A percentile compares a stretch with the other conserved stretches of the same genome.
phyloP scores from a whole-genome alignment of 1,139 yeast species.

The Saccharomyces pastorianus region DNA sequence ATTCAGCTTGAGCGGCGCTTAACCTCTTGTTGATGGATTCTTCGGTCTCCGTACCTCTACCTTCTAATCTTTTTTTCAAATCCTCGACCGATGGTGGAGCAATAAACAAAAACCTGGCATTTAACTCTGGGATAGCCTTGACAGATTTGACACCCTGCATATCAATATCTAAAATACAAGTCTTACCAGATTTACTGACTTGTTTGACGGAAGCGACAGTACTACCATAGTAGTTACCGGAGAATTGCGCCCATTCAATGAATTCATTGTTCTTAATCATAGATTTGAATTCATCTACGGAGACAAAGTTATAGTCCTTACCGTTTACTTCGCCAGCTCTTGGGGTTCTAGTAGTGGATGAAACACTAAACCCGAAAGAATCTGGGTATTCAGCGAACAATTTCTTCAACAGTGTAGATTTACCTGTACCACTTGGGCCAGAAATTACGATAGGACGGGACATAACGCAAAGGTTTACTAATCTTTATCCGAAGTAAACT shows the following conservation, averaged over 20 bases:
- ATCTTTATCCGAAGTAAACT: background rate
- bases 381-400: conserved; percentile 85
- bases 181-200: conserved; percentile 47
- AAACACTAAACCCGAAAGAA: conserved; percentile 85
- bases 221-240: conserved; percentile 96
- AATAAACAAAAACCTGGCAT: conserved; percentile 78
- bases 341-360: conserved; percentile 88
- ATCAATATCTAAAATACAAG: conserved; percentile 91
- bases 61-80: conserved; percentile 62
- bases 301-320: conserved; percentile 76
- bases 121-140: conserved; percentile 60
- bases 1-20: conserved; percentile 76
- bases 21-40: conserved; percentile 80
- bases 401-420: conserved; percentile 84
- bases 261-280: conserved; percentile 68
- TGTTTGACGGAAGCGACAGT: conserved; percentile 70
- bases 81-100: conserved; percentile 88
- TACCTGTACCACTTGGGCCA: conserved; percentile 97
- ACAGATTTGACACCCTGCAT: conserved; percentile 97
- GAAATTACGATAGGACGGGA: conserved; percentile 85
- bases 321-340: conserved; percentile 89
- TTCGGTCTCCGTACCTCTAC: conserved; percentile 90
- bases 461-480: conserved; percentile 14
- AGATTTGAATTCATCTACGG: conserved; percentile 68
- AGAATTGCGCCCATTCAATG: conserved; percentile 96